Evolutionary conservation across 176 grass and related monocot genomes (phyloP), one percentile per base, ranked within the genome.

Genomic region (Triticum timopheevii): DNA sequence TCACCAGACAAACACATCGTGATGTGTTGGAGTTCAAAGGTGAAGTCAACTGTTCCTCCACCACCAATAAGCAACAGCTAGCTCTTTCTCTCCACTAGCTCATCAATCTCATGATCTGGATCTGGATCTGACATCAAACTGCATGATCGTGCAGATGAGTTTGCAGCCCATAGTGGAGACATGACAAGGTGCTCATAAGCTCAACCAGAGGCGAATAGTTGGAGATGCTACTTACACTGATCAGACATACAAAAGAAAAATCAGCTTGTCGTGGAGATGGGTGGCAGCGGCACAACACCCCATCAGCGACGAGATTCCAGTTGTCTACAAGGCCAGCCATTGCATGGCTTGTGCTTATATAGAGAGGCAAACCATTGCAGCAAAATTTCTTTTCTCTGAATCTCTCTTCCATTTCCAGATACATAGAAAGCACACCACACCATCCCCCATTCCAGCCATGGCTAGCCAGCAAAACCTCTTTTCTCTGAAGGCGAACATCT

Each of bases 391-490:
- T 67, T 86, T 36, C 30, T 76, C 73, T 78, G 49, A 52, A 52
- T 52, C 0, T 69, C 71, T 86, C 78, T 70, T 86, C 75, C n/a
- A 70, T 81, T 16, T 33, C 65, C 85, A 73, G 35, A 80, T 24
- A 80, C 31, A 72, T 58, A 82, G 34, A 59, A 86, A 45, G 15
- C 39, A n/a, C 22, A 15, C 2, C 52, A 64, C 6, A 50, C 47
- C 47, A 52, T 6, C 77, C 23, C 82, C 19, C 63, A 36, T 40
- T 78, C 6, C 33, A 47, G 10, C 40, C 27, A 90, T 93, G 88
- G 92, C 79, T 80, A 86, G 31, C 86, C 92, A 91, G 64, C 63
- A 78, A 6, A 89, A 36, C 11, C 6, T 52, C 15, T 52, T 17
- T 52, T 52, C 5, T 52, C 8, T 91, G 13, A 84, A 47, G 45